Conservation (phyloP, 257 asterid species). For the Solanum neorickii region DNA sequence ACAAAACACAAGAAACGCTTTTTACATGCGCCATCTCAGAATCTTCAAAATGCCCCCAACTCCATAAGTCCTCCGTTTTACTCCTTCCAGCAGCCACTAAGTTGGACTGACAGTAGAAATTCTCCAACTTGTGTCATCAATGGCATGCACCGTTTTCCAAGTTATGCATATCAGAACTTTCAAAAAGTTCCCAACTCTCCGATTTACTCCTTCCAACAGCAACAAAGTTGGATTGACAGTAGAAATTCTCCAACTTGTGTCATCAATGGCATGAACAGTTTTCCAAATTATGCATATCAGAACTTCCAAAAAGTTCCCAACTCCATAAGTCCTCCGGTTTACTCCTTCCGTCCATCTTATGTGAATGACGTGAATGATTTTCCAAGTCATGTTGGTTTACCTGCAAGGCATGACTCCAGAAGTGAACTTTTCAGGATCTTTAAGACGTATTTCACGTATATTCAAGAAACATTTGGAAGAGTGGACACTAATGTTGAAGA, state of each 20-base stretch:
- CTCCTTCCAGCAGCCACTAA: not conserved
- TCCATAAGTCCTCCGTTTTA: not conserved
- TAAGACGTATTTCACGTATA: conserved; percentile 18
- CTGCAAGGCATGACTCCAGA: not conserved
- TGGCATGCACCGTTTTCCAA: not conserved
- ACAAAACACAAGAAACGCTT: not conserved
- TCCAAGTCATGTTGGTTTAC: not conserved
- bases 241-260: not conserved
- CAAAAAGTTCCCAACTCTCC: not conserved
- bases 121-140: not conserved
- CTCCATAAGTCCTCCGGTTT: not conserved
- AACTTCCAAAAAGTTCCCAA: not conserved
- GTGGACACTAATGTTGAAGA: conserved; percentile 3
- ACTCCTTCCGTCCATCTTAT: not conserved
- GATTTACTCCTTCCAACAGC: not conserved
- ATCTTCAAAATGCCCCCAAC: not conserved
- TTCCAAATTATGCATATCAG: not conserved
- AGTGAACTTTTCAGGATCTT: conserved; percentile 21
- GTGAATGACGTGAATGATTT: not conserved
- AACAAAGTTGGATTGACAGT: not conserved
- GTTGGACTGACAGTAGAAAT: not conserved
- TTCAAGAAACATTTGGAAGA: conserved; percentile 32
- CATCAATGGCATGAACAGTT: not conserved
- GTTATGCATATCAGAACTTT: not conserved
- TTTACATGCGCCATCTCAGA: not conserved